A percentile compares a stretch with the other conserved stretches of the same genome.
Conservation (phyloP, 2,329 filamentous ascomycete species). For the Talaromyces sp. region DNA sequence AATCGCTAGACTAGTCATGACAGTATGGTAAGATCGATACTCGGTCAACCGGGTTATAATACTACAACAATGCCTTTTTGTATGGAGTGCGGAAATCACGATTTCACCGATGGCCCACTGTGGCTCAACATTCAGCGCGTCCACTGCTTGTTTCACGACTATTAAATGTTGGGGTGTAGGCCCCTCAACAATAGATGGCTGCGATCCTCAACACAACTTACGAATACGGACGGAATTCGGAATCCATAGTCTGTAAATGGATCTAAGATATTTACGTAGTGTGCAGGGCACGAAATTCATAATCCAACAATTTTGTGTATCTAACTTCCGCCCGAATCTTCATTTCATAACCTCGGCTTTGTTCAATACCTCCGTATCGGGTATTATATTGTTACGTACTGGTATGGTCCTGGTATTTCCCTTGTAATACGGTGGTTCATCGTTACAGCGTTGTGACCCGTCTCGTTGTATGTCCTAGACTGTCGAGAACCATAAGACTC, state of each 20-base stretch:
- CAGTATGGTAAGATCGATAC: neutral
- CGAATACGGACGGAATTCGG: neutral
- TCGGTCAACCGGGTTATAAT: neutral
- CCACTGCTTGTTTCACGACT: neutral
- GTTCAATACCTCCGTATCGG: neutral
- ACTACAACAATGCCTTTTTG: neutral
- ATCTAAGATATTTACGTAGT: neutral
- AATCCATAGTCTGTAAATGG: neutral
- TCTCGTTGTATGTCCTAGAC: neutral
- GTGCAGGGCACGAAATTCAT: neutral
- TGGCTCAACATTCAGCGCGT: neutral
- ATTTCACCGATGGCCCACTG: neutral
- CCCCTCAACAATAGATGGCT: neutral
- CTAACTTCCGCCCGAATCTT: neutral
- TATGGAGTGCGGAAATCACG: neutral
- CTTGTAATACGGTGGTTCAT: neutral
- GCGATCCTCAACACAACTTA: neutral
- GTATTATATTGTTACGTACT: neutral
- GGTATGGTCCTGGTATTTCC: neutral
- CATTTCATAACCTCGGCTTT: neutral
- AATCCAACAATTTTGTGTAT: neutral
- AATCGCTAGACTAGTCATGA: neutral
- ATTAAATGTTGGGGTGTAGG: neutral
- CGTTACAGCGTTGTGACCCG: neutral
- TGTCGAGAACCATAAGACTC: neutral